A percentile compares a stretch with the other conserved stretches of the same genome.
phyloP scores from a whole-genome alignment of 2,329 filamentous ascomycete species.

The Gaeumannomyces sp. region DNA sequence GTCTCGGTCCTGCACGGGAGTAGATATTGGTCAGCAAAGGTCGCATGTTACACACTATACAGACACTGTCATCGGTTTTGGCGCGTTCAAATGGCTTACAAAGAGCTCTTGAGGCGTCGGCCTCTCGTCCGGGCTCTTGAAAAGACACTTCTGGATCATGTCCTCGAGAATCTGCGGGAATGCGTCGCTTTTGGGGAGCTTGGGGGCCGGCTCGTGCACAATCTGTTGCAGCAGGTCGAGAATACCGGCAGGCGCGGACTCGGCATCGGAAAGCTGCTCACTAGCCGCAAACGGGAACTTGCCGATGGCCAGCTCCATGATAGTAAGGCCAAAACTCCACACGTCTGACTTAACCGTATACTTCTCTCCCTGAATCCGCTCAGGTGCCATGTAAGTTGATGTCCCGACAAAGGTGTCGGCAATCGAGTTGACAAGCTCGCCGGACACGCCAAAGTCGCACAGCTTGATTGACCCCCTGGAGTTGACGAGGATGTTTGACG shows the following conservation, averaged over 20 bases:
- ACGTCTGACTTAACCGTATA: slow-evolving; percentile 99
- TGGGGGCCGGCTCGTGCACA: slow-evolving; percentile 90
- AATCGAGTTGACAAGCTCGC: slow-evolving; percentile 94
- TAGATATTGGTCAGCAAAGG: neutral
- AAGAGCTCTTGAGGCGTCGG: slow-evolving; percentile 92
- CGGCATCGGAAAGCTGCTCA: slow-evolving; percentile 63
- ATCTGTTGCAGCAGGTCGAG: slow-evolving; percentile 95
- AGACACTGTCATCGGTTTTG: neutral
- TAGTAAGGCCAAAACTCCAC: slow-evolving; percentile 91
- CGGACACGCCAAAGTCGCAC: slow-evolving; percentile 98
- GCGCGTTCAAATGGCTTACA: slow-evolving; percentile 46
- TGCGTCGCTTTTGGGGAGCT: slow-evolving; percentile 91
- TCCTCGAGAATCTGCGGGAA: slow-evolving; percentile 94
- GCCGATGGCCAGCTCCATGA: slow-evolving; percentile 97
- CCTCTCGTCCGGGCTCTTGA: slow-evolving; percentile 80
- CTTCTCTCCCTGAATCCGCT: slow-evolving; percentile 92
- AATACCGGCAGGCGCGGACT: slow-evolving; percentile 86
- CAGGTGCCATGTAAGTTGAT: slow-evolving; percentile 98
- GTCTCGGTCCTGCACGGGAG: slow-evolving; percentile 65
- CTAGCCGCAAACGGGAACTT: slow-evolving; percentile 88
- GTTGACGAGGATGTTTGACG: slow-evolving; percentile 95
- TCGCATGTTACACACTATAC: neutral
- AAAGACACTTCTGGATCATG: slow-evolving; percentile 93
- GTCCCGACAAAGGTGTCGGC: slow-evolving; percentile 98
- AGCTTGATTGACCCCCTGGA: slow-evolving; percentile 92